These are phyloP conservation scores for Sclerotinia sclerotiorum DNA, from an alignment of 2,329 filamentous ascomycete genomes.

Conservation along the genomic window DNA sequence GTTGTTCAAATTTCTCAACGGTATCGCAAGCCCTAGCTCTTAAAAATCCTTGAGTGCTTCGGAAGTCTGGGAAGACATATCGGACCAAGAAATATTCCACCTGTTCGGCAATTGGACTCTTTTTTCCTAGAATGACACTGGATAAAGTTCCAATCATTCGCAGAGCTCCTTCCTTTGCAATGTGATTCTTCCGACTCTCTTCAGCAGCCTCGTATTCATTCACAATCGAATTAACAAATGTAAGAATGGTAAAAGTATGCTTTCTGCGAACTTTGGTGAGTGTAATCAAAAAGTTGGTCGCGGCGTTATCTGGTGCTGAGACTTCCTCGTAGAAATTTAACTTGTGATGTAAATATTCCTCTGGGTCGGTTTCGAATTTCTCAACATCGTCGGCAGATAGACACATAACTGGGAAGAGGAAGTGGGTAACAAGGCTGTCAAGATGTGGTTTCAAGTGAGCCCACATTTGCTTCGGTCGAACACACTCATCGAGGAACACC, in stretches of 20 bases:
- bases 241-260: constrained; percentile 91
- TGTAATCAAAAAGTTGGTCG: constrained; percentile 93
- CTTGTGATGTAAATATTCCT: constrained; percentile 95
- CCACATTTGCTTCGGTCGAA: constrained; percentile 98
- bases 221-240: constrained; percentile 92
- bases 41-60: constrained; percentile 86
- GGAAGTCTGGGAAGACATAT: constrained; percentile 97
- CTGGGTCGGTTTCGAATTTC: constrained; percentile 89
- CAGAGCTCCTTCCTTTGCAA: constrained; percentile 93
- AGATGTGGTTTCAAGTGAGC: constrained; percentile 88
- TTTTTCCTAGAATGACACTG: constrained; percentile 93
- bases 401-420: constrained; percentile 94
- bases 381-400: constrained; percentile 89
- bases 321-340: constrained; percentile 98
- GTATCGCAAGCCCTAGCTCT: constrained; percentile 95
- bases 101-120: constrained; percentile 95
- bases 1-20: constrained; percentile 94
- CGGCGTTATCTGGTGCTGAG: constrained; percentile 89
- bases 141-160: constrained; percentile 96
- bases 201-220: constrained; percentile 85
- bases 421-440: constrained; percentile 87
- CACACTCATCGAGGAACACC: constrained; percentile 94
- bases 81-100: constrained; percentile 98
- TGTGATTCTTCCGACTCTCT: constrained; percentile 86
- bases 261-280: constrained; percentile 93